Base-by-base conservation (phyloP, 2,329 filamentous ascomycete species). In the Arthrobotrys conoides region DNA sequence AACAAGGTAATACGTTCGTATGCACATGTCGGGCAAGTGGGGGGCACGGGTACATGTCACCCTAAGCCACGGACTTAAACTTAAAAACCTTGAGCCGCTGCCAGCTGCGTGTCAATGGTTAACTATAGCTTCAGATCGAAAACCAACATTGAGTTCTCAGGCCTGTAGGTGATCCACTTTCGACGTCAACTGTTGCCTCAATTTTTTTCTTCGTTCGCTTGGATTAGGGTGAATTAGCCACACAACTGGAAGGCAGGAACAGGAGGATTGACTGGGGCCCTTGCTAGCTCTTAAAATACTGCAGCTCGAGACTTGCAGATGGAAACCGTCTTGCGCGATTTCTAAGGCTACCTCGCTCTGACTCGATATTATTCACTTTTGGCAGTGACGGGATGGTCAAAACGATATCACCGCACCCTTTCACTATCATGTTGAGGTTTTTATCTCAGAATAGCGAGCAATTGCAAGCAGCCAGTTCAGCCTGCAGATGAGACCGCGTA, bases 281-380 rank as follows among this genome's bases (percentile, higher is more conserved):
- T 66, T 59, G 70, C 51, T 66, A 48, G 69, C 49, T 53, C 51
- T 51, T 64, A 51, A 55, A 55, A 30, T 33, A 48, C 44, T 51
- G 33, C 53, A 63, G 51, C 30, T 27, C n/a, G 38, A 57, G 49
- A 48, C 36, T n/a, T 59, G 41, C 49, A 61, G 53, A 48, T 14
- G 55, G 53, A n/a, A 44, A 61, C 57, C 5, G 6, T 46, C 49
- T 76, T 76, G 66, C 65, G 72, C 72, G 72, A 76, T 76, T 76
- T 76, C 72, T 53, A 27, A 53, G 33, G 33, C 41, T 20, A 12
- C 70, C 24, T 18, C 33, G 36, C 12, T 14, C 49, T 46, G 12
- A 14, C n/a, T 38, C 41, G 64, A 69, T 57, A 27, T 75, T 57
- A 49, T 70, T 49, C 49, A 61, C 66, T 76, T 70, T 66, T 73